Conservation (phyloP, 1,284 basidiomycete genomes). For the Cystobasidium pallidum region DNA sequence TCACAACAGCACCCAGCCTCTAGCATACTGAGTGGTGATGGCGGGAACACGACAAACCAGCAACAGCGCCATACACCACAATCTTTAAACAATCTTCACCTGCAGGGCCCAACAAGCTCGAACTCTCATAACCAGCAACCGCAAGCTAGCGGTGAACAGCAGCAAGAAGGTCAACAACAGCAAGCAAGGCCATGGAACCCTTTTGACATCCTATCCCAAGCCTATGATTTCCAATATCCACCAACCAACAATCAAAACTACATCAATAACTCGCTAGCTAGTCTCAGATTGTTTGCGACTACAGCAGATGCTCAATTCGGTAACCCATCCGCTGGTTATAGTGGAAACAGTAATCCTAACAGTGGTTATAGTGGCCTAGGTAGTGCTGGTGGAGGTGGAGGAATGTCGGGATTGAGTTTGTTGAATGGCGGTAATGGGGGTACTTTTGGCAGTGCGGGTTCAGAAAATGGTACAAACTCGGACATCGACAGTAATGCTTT, state of each 20-base stretch:
- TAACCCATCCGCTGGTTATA: slow-evolving; percentile 1
- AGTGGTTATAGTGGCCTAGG: neutral
- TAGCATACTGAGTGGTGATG: neutral
- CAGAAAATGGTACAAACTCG: slow-evolving; percentile 42
- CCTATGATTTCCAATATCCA: slow-evolving; percentile 39
- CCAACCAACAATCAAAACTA: slow-evolving; percentile 6
- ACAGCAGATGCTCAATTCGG: slow-evolving; percentile 43
- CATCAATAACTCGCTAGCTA: slow-evolving; percentile 31
- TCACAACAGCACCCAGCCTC: neutral
- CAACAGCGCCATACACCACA: slow-evolving; percentile 2
- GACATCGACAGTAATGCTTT: slow-evolving; percentile 43
- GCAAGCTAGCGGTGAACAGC: neutral
- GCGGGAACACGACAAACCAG: neutral
- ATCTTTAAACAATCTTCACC: neutral
- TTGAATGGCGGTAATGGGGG: slow-evolving; percentile 32
- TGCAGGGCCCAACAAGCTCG: neutral
- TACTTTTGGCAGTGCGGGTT: slow-evolving; percentile 46
- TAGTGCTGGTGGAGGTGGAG: slow-evolving; percentile 21
- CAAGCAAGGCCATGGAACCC: slow-evolving; percentile 17
- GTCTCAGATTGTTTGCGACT: slow-evolving; percentile 37
- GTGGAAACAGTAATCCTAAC: neutral
- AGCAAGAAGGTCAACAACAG: slow-evolving; percentile 19
- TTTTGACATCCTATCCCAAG: slow-evolving; percentile 32
- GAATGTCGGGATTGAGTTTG: slow-evolving; percentile 44
- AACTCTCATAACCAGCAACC: neutral